Base-by-base conservation (phyloP, 1,284 basidiomycete genomes). In the Termitomyces sp. region DNA sequence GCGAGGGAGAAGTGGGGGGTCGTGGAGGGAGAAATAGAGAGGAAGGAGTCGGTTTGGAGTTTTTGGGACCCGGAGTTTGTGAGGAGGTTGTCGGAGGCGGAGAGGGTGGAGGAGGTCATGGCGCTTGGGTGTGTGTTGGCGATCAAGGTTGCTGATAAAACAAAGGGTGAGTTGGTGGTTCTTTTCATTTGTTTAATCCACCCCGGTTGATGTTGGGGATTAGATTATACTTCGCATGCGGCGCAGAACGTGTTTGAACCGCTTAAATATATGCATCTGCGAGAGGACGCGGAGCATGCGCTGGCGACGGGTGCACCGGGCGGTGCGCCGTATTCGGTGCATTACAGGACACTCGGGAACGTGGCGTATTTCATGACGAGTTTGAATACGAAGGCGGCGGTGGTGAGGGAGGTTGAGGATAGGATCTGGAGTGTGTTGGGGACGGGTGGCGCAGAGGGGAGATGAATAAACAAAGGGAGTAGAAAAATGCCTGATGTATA, bases 341-440 rank as follows among this genome's bases (percentile, higher is more conserved):
- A 98, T 69, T 94, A 84, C 56, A 79, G 96, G 58, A 95, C 96
- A 0, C 74, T 98, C 26, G 96, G 96, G 0, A 87, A 97, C 64
- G 89, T 98, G 9, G 88, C 91, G 10, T 99, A 99, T 71, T 87
- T 98, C 69, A 98, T 99, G 83, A 89, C 86, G 5, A 95, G 90
- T 70, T 77, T 98, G 42, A 94, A 94, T 64, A 92, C 90, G 0
- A 66, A 72, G 1, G 52, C 71, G 1, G 62, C 67, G 8, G 76
- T 79, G n/a, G 73, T 87, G 34, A 76, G 80, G 54, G 74, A 76
- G 12, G 64, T 90, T 9, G 84, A 90, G 62, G 74, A 82, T 56
- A 79, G 75, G 58, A 81, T 90, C 36, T 83, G 80, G 81, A 21
- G 21, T 12, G 54, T 31, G 41, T 9, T 54, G 44, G 38, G 8